Evolutionary conservation across 805 yeast genomes (phyloP).

Genomic region (Metschnikowia lochheadii): DNA sequence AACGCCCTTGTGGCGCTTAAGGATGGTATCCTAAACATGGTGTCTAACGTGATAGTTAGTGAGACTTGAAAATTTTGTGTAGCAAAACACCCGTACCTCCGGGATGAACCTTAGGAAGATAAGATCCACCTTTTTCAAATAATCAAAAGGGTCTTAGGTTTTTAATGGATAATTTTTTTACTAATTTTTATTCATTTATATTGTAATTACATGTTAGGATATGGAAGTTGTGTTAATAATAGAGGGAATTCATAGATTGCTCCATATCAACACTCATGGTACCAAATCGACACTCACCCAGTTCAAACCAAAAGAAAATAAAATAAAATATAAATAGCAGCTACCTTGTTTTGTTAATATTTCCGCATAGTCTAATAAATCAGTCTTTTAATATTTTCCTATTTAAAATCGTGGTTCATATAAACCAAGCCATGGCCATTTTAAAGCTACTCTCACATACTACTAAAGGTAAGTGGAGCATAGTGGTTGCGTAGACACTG

Average conservation of each 20-base stretch:
- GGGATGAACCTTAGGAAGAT: neutral
- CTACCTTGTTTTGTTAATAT: neutral
- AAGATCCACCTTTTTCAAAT: neutral
- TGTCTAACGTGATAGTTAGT: neutral
- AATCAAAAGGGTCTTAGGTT: too few relatives aligned
- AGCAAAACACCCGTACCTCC: constrained; percentile 2
- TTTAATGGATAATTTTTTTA: too few relatives aligned
- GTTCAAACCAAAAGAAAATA: neutral
- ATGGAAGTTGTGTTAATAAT: too few relatives aligned
- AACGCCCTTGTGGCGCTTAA: constrained; percentile 13
- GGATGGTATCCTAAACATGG: constrained; percentile 13
- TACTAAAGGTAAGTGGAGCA: too few relatives aligned
- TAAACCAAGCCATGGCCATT: too few relatives aligned
- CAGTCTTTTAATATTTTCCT: too few relatives aligned
- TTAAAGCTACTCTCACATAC: too few relatives aligned
- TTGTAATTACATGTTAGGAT: too few relatives aligned
- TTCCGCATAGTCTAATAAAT: too few relatives aligned
- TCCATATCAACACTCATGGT: neutral
- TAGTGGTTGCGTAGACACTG: too few relatives aligned
- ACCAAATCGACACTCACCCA: neutral
- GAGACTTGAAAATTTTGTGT: constrained; percentile 6
- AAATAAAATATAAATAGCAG: neutral
- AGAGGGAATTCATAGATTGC: neutral
- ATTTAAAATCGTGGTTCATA: too few relatives aligned
- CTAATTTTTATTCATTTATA: too few relatives aligned